Percentiles rank a stretch among this genome's conserved stretches.
Conservation (phyloP, 768 basidiomycete species). For the Royoungia palumana region DNA sequence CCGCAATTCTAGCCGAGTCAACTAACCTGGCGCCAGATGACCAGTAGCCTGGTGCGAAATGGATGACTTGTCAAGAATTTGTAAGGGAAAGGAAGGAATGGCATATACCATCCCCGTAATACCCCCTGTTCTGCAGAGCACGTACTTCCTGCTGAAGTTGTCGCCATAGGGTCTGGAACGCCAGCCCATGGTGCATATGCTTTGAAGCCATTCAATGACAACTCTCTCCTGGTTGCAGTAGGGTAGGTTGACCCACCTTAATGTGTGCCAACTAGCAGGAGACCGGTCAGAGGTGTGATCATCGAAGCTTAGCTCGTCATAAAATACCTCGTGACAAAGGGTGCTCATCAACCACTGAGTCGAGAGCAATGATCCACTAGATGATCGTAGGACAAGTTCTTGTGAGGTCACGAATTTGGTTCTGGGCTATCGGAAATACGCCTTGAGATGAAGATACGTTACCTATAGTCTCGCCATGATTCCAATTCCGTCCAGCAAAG, state of each 20-base stretch:
- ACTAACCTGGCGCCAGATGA: slow-evolving; percentile 69
- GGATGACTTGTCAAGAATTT: slow-evolving; percentile 5
- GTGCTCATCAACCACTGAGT: slow-evolving; percentile 70
- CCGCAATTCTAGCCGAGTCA: slow-evolving; percentile 56
- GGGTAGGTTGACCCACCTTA: slow-evolving; percentile 44
- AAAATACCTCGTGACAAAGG: slow-evolving; percentile 74
- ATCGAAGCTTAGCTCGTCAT: slow-evolving; percentile 10
- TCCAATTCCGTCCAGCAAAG: slow-evolving; percentile 85
- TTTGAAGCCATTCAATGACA: slow-evolving; percentile 22
- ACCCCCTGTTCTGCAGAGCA: slow-evolving; percentile 67
- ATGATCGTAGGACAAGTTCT: slow-evolving; percentile 74
- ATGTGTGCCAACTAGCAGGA: slow-evolving; percentile 70
- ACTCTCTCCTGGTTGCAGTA: not conserved
- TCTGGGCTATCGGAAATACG: not conserved
- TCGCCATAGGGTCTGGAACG: slow-evolving; percentile 73
- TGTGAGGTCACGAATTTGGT: not conserved
- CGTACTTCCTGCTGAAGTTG: slow-evolving; percentile 63
- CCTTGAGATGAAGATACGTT: not conserved
- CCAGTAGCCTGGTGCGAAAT: slow-evolving; percentile 62
- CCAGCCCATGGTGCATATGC: slow-evolving; percentile 80
- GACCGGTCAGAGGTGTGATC: slow-evolving; percentile 4
- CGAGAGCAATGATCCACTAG: slow-evolving; percentile 58
- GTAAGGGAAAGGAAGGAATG: not conserved
- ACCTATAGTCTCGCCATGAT: slow-evolving; percentile 78
- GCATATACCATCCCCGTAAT: slow-evolving; percentile 73